Conservation (phyloP, 1,139 yeast genomes). For the Oligophagozyma castellii region DNA sequence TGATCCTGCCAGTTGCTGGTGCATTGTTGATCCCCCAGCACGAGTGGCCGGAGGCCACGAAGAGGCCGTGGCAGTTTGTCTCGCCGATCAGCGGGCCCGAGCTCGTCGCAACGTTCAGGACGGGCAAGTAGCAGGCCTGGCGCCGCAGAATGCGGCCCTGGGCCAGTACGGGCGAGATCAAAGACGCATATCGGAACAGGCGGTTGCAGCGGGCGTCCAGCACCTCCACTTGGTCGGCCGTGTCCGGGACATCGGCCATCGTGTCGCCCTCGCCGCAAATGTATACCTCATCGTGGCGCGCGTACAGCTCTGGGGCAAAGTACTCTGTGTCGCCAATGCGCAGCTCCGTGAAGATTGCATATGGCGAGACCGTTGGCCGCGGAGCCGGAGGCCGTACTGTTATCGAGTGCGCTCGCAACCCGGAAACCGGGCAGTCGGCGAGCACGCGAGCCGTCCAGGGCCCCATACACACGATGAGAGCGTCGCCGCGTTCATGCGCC, state of each 20-base stretch:
- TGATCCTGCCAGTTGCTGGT: conserved; percentile 86
- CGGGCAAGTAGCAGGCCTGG: conserved; percentile 95
- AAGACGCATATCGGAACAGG: conserved; percentile 68
- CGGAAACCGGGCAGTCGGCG: conserved; percentile 87
- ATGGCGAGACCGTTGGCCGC: conserved; percentile 57
- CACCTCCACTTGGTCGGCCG: conserved; percentile 86
- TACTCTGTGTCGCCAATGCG: conserved; percentile 50
- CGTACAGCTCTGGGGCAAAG: conserved; percentile 86
- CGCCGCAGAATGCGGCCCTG: conserved; percentile 67
- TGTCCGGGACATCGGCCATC: conserved; percentile 79
- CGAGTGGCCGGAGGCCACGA: conserved; percentile 82
- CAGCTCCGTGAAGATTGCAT: conserved; percentile 87
- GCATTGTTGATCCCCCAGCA: conserved; percentile 99
- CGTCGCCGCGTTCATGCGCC: too few relatives aligned
- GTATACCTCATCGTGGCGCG: conserved; percentile 89
- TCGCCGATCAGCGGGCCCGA: conserved; percentile 92
- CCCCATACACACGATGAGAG: conserved; percentile 78
- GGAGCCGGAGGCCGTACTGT: conserved; percentile 53
- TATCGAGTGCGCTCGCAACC: conserved; percentile 87
- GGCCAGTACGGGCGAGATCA: conserved; percentile 55
- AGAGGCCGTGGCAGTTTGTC: conserved; percentile 69
- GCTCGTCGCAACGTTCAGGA: conserved; percentile 78
- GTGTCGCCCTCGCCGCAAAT: conserved; percentile 97
- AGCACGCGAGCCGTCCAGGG: conserved; percentile 91
- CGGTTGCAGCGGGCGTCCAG: conserved; percentile 82